Percentiles rank a stretch among this genome's conserved stretches.
phyloP scores from a whole-genome alignment of 2,329 filamentous ascomycete genomes.

The Blastomyces emzantsi region DNA sequence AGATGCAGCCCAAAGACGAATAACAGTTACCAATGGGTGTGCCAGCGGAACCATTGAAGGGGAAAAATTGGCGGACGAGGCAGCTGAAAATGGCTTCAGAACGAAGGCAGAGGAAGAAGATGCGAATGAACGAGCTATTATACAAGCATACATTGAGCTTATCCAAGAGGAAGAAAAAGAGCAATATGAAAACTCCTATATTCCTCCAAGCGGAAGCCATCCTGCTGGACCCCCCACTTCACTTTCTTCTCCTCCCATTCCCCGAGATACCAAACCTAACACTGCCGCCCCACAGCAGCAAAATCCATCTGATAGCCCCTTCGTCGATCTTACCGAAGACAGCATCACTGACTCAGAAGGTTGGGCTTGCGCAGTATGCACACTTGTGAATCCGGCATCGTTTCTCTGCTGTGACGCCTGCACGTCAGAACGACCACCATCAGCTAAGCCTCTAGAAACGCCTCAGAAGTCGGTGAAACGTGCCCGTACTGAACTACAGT shows the following conservation, averaged over 20 bases:
- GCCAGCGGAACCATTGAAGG: conserved; percentile 61
- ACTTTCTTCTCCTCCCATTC: conserved; percentile 33
- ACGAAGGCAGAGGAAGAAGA: conserved; percentile 82
- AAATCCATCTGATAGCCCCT: neutral
- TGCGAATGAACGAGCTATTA: conserved; percentile 78
- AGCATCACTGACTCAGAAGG: conserved; percentile 32
- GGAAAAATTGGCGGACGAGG: conserved; percentile 57
- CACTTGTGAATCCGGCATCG: conserved; percentile 51
- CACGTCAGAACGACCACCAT: conserved; percentile 45
- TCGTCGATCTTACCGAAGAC: conserved; percentile 18
- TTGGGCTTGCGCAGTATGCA: conserved; percentile 55
- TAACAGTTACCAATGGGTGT: conserved; percentile 61
- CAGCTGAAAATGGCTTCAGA: conserved; percentile 62
- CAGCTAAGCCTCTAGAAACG: conserved; percentile 17
- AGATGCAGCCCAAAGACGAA: conserved; percentile 60
- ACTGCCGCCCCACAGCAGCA: neutral
- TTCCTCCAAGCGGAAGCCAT: conserved; percentile 44
- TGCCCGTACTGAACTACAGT: neutral
- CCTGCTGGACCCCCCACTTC: conserved; percentile 41
- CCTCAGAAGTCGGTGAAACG: conserved; percentile 8
- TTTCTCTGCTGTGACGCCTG: conserved; percentile 55
- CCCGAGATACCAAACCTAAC: conserved; percentile 17
- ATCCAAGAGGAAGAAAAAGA: conserved; percentile 66
- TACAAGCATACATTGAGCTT: conserved; percentile 75
- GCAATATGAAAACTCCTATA: conserved; percentile 49